These are phyloP conservation scores for Fusarium sp. DNA, from an alignment of 2,329 filamentous ascomycete species.

Conservation along the genomic window DNA sequence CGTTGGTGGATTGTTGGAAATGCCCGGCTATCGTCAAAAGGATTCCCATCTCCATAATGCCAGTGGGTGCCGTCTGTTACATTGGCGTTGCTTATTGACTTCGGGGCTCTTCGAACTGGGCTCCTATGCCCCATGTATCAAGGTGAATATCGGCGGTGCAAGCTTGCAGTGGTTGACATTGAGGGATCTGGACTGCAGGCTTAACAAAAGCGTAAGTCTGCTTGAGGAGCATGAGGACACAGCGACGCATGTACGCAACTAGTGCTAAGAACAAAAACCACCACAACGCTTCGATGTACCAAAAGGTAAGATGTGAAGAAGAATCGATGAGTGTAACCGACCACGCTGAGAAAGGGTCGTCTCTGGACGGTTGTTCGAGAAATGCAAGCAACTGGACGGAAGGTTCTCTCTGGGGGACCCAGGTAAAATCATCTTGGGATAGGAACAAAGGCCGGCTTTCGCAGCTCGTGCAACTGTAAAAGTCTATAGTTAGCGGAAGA, in stretches of 20 bases:
- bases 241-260: neutral
- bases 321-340: neutral
- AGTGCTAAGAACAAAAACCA: neutral
- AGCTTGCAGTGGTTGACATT: neutral
- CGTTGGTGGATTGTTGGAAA: neutral
- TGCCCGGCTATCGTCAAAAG: neutral
- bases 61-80: neutral
- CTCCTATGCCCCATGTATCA: conserved; percentile 1
- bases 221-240: neutral
- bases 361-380: neutral
- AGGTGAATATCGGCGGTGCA: neutral
- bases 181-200: neutral
- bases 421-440: neutral
- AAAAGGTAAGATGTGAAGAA: neutral
- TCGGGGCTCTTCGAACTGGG: neutral
- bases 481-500: neutral
- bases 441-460: neutral
- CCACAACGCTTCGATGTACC: neutral
- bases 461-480: neutral
- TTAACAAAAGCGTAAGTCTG: neutral
- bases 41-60: neutral
- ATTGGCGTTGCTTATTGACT: neutral
- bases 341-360: conserved; percentile 8
- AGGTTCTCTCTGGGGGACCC: neutral
- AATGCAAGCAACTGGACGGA: conserved; percentile 1